Evolutionary conservation across 176 grass and related monocot genomes (phyloP).

Genomic region (Melocanna baccifera): DNA sequence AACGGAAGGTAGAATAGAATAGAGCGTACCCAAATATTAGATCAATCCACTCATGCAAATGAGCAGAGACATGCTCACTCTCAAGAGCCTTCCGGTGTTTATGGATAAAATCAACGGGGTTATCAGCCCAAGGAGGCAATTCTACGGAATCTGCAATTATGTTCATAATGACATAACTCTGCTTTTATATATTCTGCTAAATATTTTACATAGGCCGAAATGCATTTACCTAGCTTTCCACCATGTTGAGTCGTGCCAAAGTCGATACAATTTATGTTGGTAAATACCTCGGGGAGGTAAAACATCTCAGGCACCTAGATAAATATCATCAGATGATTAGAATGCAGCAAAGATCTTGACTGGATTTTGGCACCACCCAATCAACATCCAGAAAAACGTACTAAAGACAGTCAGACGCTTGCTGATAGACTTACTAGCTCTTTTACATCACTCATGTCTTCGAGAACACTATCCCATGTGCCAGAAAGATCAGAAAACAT

Average conservation of each 20-base stretch:
- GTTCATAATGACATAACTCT: neutral
- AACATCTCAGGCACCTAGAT: conserved; percentile 97
- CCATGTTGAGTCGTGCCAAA: conserved; percentile 97
- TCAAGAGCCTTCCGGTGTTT: conserved; percentile 97
- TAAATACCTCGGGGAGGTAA: conserved; percentile 90
- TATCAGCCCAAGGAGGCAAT: conserved; percentile 95
- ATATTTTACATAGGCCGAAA: conserved; percentile 14
- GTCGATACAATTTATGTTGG: conserved; percentile 85
- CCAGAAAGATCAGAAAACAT: conserved; percentile 90
- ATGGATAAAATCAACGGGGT: conserved; percentile 94
- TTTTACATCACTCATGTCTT: conserved; percentile 99
- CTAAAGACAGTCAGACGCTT: conserved; percentile 5
- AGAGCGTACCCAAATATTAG: conserved; percentile 82
- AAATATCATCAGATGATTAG: conserved; percentile 40
- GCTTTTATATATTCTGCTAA: neutral
- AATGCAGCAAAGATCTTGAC: conserved; percentile 11
- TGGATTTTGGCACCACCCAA: neutral
- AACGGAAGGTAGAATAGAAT: conserved; percentile 2
- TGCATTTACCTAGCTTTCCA: conserved; percentile 75
- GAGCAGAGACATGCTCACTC: conserved; percentile 89
- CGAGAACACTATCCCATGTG: conserved; percentile 94
- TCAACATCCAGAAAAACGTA: conserved; percentile 19
- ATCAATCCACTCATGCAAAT: conserved; percentile 98
- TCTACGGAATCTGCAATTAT: conserved; percentile 74
- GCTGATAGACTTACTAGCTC: conserved; percentile 73